Evolutionary conservation across 2,329 filamentous ascomycete species (phyloP).

Genomic region (Rhynchosporium agropyri): DNA sequence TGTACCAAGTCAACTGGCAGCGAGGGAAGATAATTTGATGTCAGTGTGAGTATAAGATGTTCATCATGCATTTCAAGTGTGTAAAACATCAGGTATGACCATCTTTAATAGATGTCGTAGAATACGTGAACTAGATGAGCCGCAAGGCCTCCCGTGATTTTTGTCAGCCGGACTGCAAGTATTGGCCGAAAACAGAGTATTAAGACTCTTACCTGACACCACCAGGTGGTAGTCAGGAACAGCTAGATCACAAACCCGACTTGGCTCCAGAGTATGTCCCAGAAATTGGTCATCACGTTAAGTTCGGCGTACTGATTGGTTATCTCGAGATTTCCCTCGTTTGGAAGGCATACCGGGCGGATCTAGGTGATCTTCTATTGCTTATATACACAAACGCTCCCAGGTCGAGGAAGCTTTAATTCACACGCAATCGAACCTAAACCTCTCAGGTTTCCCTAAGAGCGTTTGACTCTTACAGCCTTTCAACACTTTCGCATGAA

Average conservation of each 20-base stretch:
- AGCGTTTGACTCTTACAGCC: constrained; percentile 24
- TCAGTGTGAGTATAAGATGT: too few relatives aligned
- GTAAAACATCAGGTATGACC: too few relatives aligned
- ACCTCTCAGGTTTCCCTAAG: constrained; percentile 19
- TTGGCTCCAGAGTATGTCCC: background rate
- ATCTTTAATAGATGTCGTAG: too few relatives aligned
- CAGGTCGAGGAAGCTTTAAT: background rate
- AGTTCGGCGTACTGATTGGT: constrained; percentile 21
- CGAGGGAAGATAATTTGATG: too few relatives aligned
- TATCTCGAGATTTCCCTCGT: constrained; percentile 26
- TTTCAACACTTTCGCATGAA: constrained; percentile 19
- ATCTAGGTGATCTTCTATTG: background rate
- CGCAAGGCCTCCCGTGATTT: background rate
- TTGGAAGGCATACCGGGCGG: background rate
- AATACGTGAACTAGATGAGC: background rate
- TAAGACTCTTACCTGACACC: background rate
- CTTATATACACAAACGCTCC: background rate
- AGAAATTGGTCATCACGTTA: constrained; percentile 5
- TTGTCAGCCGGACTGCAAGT: background rate
- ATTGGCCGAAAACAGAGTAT: background rate
- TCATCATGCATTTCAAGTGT: too few relatives aligned
- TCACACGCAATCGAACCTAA: constrained; percentile 30
- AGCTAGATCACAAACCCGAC: background rate
- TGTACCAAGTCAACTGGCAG: too few relatives aligned
- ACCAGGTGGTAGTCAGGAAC: background rate